Percentiles rank a stretch among this genome's conserved stretches.
These are phyloP conservation scores for Tulasnella sp. DNA, from an alignment of 768 basidiomycete genomes.

Conservation along the genomic window DNA sequence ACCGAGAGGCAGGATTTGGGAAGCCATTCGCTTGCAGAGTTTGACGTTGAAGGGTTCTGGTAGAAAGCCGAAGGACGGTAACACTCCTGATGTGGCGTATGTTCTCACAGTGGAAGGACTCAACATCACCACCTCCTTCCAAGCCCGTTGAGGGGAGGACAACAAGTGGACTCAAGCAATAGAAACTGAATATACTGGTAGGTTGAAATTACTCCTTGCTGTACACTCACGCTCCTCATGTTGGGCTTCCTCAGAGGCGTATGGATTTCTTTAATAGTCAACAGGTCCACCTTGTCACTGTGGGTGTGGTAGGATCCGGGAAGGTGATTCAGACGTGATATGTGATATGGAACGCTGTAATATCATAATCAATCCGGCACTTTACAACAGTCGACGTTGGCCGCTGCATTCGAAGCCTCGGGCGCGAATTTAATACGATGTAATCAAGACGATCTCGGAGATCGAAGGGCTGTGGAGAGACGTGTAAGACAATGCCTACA, in stretches of 20 bases:
- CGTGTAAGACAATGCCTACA: constrained; percentile 40
- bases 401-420: constrained; percentile 49
- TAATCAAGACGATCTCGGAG: constrained; percentile 72
- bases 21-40: constrained; percentile 48
- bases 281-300: constrained; percentile 54
- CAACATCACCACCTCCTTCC: neutral
- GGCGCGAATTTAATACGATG: constrained; percentile 55
- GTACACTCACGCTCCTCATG: too few species aligned
- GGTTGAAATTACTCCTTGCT: too few species aligned
- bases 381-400: constrained; percentile 54
- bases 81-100: neutral
- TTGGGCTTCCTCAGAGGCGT: too few species aligned
- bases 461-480: constrained; percentile 51
- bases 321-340: constrained; percentile 37
- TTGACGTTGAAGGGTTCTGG: neutral
- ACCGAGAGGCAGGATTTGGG: constrained; percentile 43
- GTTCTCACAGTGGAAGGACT: neutral
- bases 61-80: neutral
- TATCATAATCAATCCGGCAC: too few species aligned
- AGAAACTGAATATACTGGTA: too few species aligned
- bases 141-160: too few species aligned
- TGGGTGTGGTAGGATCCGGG: constrained; percentile 63
- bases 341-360: too few species aligned
- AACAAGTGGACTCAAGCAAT: too few species aligned
- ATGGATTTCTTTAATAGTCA: constrained; percentile 5